Percentiles rank a stretch among this genome's conserved stretches.
Conservation (phyloP, 495 filamentous ascomycete genomes). For the Thermochaetoides thermophila region DNA sequence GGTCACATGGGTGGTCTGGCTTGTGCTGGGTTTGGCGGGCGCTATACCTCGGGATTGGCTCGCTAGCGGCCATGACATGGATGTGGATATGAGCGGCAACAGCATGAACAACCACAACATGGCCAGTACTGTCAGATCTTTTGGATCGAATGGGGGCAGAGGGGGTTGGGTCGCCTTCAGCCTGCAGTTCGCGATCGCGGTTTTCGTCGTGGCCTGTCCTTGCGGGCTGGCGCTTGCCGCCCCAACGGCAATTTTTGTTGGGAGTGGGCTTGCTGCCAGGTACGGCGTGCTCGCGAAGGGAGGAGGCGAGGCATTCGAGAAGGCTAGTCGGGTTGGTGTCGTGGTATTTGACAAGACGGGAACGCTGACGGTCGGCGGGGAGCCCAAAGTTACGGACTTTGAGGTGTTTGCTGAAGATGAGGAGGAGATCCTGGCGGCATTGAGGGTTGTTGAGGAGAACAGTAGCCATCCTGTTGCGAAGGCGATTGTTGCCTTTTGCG, state of each 20-base stretch:
- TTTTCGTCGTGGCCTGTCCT: slow-evolving; percentile 90
- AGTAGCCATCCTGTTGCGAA: slow-evolving; percentile 81
- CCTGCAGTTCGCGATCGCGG: slow-evolving; percentile 82
- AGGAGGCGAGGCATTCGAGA: slow-evolving; percentile 92
- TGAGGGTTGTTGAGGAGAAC: slow-evolving; percentile 59
- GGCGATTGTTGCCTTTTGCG: slow-evolving; percentile 59
- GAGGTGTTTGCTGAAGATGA: slow-evolving; percentile 25
- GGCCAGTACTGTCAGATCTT: no score
- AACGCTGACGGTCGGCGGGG: slow-evolving; percentile 74
- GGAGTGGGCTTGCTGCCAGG: slow-evolving; percentile 72
- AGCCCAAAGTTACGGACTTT: slow-evolving; percentile 63
- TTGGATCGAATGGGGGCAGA: no score
- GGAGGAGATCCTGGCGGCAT: slow-evolving; percentile 28
- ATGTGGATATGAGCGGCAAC: slow-evolving; percentile 45
- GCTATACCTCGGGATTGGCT: no score
- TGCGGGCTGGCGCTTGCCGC: slow-evolving; percentile 87
- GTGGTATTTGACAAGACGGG: slow-evolving; percentile 97
- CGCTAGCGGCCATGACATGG: slow-evolving; percentile 51
- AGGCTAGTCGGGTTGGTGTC: slow-evolving; percentile 70
- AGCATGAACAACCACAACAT: no score
- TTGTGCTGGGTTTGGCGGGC: slow-evolving; percentile 57
- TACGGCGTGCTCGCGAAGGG: slow-evolving; percentile 86
- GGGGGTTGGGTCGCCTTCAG: slow-evolving; percentile 83
- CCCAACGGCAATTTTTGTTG: slow-evolving; percentile 87
- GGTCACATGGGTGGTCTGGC: slow-evolving; percentile 71